These are phyloP conservation scores for Sequoia sempervirens DNA, from an alignment of 75 land plant species.

Conservation along the genomic window DNA sequence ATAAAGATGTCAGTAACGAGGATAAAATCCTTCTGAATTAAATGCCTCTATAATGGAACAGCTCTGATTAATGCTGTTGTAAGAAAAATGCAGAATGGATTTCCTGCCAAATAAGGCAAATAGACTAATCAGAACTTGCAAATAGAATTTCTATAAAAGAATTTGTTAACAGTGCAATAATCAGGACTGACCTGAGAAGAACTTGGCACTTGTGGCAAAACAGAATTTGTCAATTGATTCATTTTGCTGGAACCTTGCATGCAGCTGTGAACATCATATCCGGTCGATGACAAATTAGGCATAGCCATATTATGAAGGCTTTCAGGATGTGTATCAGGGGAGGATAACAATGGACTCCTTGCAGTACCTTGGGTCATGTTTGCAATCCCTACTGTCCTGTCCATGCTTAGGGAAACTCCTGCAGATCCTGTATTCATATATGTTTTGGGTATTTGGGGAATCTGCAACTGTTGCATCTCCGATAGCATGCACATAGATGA, in stretches of 20 bases:
- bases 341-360: neutral
- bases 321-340: neutral
- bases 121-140: neutral
- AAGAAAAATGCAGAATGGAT: conserved; percentile 4
- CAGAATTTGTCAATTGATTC: neutral
- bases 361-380: neutral
- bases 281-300: too few relatives aligned
- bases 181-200: neutral
- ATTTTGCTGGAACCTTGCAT: neutral
- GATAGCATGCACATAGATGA: conserved; percentile 2
- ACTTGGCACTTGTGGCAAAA: neutral
- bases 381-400: neutral
- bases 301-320: neutral
- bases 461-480: conserved; percentile 8
- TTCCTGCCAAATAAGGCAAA: neutral
- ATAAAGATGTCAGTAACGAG: neutral
- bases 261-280: too few relatives aligned
- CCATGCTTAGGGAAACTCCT: neutral
- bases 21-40: neutral
- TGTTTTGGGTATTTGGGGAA: conserved; percentile 1
- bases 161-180: neutral
- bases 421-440: neutral
- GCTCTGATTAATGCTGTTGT: neutral
- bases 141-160: neutral
- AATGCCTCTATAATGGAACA: neutral